Base-by-base conservation (phyloP, 2,329 filamentous ascomycete species). In the Penicillium sp. region DNA sequence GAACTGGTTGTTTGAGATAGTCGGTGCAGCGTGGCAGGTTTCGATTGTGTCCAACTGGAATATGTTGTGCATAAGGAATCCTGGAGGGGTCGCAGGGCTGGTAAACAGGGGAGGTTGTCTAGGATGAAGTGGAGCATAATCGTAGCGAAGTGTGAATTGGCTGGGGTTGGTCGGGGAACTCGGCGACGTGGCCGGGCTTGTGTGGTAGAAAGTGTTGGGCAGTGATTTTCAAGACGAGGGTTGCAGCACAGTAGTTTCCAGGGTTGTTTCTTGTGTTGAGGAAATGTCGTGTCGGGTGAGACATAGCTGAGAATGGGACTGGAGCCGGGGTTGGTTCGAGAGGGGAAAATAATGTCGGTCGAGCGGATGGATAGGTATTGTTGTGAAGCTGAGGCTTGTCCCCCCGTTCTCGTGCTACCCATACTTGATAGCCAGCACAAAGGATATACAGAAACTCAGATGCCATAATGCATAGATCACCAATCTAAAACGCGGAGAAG, bases 401-500 rank as follows among this genome's bases (percentile, higher is more conserved):
- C 13, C 15, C 25, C 31, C 31, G 13, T 23, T 23, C 29, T 54
- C 36, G 47, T 55, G 48, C 47, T 51, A 55, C 53, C 53, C 53
- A 52, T 55, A 55, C 47, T 53, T 44, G 39, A 53, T 9, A 50
- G 11, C 13, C 19, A 39, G 34, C 15, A 33, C 11, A 47, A 34
- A 46, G 16, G 27, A 51, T 46, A 45, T 19, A 45, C 34, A 52
- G 48, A 40, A 52, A 23, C 3, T 39, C 25, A 27, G 33, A 53
- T 39, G 51, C 23, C 43, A 53, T 53, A 38, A 53, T 53, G 51
- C 43, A 40, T 39, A 46, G 34, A 51, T 55, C 53, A 51, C 36
- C 53, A 53, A 51, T 47, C 56, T 57, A 48, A 49, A 55, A 33
- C 47, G 49, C 21, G 45, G 23, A 47, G 29, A 50, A 57, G 21